Percentiles rank a stretch among this genome's conserved stretches.
Evolutionary conservation across 371 early-diverging fungal species (phyloP).

Genomic region (Parasitella parasitica): DNA sequence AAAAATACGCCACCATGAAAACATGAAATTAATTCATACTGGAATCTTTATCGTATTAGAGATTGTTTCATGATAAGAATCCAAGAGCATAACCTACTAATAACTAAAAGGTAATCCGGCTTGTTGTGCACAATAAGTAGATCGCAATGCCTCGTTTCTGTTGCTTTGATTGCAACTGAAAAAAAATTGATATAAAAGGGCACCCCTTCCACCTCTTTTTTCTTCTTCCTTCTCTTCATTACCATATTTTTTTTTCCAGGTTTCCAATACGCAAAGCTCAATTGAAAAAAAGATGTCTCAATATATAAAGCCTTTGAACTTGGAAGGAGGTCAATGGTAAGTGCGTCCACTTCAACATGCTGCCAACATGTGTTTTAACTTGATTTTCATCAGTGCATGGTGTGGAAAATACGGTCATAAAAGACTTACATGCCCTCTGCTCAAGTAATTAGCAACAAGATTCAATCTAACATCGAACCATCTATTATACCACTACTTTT

Average conservation of each 20-base stretch:
- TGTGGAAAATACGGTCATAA: constrained; percentile 53
- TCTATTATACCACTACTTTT: not conserved
- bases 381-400: constrained; percentile 31
- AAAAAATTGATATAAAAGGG: not conserved
- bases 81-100: not conserved
- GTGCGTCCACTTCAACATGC: not conserved
- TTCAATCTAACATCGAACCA: not conserved
- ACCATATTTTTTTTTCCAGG: not conserved
- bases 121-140: not conserved
- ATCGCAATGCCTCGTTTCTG: no score
- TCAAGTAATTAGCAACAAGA: constrained; percentile 23
- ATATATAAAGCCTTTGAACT: constrained; percentile 38
- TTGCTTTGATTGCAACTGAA: not conserved
- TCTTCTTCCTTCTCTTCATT: not conserved
- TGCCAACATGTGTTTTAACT: not conserved
- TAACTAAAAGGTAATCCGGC: not conserved
- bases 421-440: constrained; percentile 30
- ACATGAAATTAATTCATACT: not conserved
- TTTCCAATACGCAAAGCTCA: not conserved
- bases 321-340: constrained; percentile 55
- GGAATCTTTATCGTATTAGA: not conserved
- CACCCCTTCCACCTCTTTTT: not conserved
- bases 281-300: not conserved
- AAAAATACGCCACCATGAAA: not conserved
- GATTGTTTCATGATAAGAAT: not conserved